These are phyloP conservation scores for Rhizoclosmatium globosum DNA, from an alignment of 192 early-diverging fungal species.

Conservation along the genomic window DNA sequence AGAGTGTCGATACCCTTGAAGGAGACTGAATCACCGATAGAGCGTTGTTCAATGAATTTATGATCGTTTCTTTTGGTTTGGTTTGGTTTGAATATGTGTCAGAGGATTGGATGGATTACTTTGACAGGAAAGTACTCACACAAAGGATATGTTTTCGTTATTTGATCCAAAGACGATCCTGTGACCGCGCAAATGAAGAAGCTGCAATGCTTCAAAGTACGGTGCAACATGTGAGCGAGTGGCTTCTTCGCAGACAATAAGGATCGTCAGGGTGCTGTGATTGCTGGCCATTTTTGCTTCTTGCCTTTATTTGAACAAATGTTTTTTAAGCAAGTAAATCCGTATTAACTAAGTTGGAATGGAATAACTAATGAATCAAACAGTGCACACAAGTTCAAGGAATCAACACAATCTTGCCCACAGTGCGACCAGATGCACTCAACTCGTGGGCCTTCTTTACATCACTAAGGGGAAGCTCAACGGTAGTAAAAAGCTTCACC, in stretches of 20 bases:
- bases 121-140: background rate
- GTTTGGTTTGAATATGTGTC: background rate
- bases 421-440: slow-evolving; percentile 26
- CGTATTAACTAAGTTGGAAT: too few species aligned
- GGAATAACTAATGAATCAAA: too few species aligned
- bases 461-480: slow-evolving; percentile 20
- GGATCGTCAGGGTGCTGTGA: slow-evolving; percentile 5
- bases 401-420: slow-evolving; percentile 40
- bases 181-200: slow-evolving; percentile 12
- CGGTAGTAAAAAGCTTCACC: background rate
- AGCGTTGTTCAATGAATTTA: background rate
- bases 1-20: background rate
- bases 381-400: too few species aligned
- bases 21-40: background rate
- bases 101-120: background rate
- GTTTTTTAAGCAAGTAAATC: too few species aligned
- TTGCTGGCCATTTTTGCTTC: too few species aligned
- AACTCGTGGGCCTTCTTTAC: slow-evolving; percentile 30
- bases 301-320: too few species aligned
- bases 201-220: background rate
- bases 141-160: background rate
- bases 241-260: background rate
- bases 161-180: background rate
- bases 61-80: background rate
- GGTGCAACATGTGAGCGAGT: slow-evolving; percentile 19